Evolutionary conservation across 2,329 filamentous ascomycete species (phyloP).

Genomic region (Bipolaris oryzae): DNA sequence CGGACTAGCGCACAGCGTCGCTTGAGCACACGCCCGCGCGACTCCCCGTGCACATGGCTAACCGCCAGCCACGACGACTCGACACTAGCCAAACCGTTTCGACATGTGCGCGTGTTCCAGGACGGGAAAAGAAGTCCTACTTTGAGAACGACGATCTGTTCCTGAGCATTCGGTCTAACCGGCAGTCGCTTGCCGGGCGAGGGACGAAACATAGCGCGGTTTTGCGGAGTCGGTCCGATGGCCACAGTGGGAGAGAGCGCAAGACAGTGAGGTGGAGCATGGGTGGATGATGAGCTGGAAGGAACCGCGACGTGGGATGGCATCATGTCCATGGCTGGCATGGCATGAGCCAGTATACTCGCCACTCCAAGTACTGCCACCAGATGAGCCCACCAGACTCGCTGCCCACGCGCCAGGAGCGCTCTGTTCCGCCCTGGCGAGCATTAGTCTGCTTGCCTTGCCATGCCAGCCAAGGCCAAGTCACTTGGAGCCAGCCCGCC

Average conservation of each 20-base stretch:
- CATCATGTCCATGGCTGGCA: conserved; percentile 7
- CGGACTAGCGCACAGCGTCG: neutral
- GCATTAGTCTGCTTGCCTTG: conserved; percentile 1
- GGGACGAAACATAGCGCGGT: conserved; percentile 16
- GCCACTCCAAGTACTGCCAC: conserved; percentile 11
- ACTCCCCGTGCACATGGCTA: neutral
- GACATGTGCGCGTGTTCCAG: neutral
- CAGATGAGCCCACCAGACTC: conserved; percentile 3
- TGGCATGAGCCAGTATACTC: conserved; percentile 15
- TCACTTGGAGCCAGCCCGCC: neutral
- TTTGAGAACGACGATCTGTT: conserved; percentile 10
- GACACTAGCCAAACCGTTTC: conserved; percentile 3
- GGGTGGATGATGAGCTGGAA: conserved; percentile 6
- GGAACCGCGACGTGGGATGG: conserved; percentile 8
- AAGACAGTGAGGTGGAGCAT: conserved; percentile 1
- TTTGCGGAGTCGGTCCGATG: conserved; percentile 14
- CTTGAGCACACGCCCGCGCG: neutral
- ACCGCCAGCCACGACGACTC: neutral
- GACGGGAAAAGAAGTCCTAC: conserved; percentile 3
- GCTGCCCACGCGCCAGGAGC: neutral
- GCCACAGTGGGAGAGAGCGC: neutral
- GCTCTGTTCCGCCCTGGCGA: conserved; percentile 1
- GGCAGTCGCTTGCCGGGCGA: conserved; percentile 7
- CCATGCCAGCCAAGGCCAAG: conserved; percentile 1
- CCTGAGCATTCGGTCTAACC: conserved; percentile 7